These are phyloP conservation scores for Globisporangium paddicum DNA, from an alignment of 352 stramenopile genomes.

Conservation along the genomic window DNA sequence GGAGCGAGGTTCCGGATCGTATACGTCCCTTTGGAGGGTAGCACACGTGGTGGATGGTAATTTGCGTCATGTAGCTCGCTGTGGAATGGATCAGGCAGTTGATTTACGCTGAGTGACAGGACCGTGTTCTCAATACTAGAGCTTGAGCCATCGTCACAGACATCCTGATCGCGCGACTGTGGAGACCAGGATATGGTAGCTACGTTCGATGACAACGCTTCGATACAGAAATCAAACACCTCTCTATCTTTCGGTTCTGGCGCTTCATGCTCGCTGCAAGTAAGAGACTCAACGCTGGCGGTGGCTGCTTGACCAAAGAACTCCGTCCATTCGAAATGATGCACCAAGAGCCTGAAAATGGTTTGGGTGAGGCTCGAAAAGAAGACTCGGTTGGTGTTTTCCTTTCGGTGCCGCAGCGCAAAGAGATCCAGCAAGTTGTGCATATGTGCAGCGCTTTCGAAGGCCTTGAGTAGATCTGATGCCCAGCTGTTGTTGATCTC, in stretches of 20 bases:
- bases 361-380: constrained; percentile 26
- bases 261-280: neutral
- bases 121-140: neutral
- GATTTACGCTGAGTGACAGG: constrained; percentile 6
- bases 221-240: constrained; percentile 6
- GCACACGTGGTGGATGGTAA: constrained; percentile 10
- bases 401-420: constrained; percentile 22
- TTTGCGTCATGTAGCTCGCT: neutral
- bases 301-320: neutral
- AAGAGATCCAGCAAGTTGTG: constrained; percentile 26
- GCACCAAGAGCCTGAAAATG: constrained; percentile 27
- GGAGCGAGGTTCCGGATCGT: constrained; percentile 35
- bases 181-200: constrained; percentile 29
- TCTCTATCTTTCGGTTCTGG: neutral
- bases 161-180: neutral
- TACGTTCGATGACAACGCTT: constrained; percentile 27
- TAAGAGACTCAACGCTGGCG: too few species aligned
- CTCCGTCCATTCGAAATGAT: constrained; percentile 23
- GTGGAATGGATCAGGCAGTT: neutral
- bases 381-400: constrained; percentile 24
- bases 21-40: constrained; percentile 32
- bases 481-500: neutral
- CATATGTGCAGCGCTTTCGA: constrained; percentile 18
- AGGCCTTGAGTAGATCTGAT: neutral
- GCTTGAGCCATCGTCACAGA: neutral